These are phyloP conservation scores for Blakeslea trispora DNA, from an alignment of 371 early-diverging fungal genomes.

Conservation along the genomic window DNA sequence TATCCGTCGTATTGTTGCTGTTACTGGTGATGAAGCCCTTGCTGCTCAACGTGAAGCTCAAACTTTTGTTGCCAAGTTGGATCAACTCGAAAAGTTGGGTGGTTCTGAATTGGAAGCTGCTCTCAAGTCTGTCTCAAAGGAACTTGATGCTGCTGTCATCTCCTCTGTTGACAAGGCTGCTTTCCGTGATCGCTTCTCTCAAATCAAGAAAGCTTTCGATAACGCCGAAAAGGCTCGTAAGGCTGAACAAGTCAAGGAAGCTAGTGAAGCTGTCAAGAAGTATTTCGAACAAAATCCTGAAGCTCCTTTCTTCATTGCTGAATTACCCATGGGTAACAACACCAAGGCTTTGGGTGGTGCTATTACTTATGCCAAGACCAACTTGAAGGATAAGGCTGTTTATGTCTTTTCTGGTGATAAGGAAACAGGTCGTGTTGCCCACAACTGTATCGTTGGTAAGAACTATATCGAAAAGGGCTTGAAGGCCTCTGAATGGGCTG, in stretches of 20 bases:
- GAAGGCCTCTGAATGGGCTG: constrained; percentile 92
- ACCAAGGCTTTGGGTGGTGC: constrained; percentile 77
- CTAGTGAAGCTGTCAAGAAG: constrained; percentile 76
- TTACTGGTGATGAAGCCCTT: constrained; percentile 92
- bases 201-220: constrained; percentile 79
- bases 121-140: constrained; percentile 79
- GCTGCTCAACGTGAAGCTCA: constrained; percentile 69
- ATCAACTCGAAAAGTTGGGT: constrained; percentile 54
- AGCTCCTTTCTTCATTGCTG: constrained; percentile 56
- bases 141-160: constrained; percentile 78
- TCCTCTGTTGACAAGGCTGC: constrained; percentile 81
- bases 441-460: constrained; percentile 86
- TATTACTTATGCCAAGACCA: constrained; percentile 75
- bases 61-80: constrained; percentile 64
- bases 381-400: constrained; percentile 79
- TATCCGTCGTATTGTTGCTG: constrained; percentile 95
- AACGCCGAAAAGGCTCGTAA: constrained; percentile 91
- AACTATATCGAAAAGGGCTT: constrained; percentile 66
- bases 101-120: constrained; percentile 74
- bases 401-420: constrained; percentile 81
- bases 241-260: constrained; percentile 80
- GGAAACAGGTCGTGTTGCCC: constrained; percentile 69
- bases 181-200: constrained; percentile 70
- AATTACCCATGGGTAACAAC: constrained; percentile 69
- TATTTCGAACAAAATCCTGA: constrained; percentile 78